phyloP scores from a whole-genome alignment of 164 flowering plant genomes.

The Houttuynia cordata region DNA sequence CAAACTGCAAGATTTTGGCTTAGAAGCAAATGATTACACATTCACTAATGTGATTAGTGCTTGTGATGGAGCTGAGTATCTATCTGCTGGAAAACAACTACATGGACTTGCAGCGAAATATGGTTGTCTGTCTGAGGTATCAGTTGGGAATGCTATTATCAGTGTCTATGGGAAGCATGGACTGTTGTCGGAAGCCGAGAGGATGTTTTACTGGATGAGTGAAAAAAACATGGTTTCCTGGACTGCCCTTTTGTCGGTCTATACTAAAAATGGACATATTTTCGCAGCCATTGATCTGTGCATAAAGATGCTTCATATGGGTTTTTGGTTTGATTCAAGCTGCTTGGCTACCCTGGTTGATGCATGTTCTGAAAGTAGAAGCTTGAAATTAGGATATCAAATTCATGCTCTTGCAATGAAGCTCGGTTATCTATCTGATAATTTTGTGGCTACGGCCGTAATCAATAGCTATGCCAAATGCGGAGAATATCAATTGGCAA shows the following conservation, averaged over 20 bases:
- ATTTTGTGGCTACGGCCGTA: conserved; percentile 20
- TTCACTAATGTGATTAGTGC: conserved; percentile 22
- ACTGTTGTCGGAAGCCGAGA: conserved; percentile 23
- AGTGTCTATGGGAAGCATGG: conserved; percentile 23
- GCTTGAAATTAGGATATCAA: conserved; percentile 18
- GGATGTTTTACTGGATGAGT: conserved; percentile 13
- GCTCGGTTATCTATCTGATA: conserved; percentile 13
- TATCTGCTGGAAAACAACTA: conserved; percentile 16
- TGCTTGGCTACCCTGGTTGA: conserved; percentile 19
- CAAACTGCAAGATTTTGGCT: conserved; percentile 12
- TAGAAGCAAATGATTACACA: conserved; percentile 23
- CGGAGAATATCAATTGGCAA: conserved; percentile 13
- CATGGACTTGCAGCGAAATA: conserved; percentile 19
- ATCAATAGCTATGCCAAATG: conserved; percentile 24
- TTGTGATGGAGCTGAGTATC: conserved; percentile 8
- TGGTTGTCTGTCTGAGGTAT: conserved; percentile 8
- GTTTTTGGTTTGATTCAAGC: conserved; percentile 15
- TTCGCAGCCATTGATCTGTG: conserved; percentile 14
- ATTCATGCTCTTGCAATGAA: conserved; percentile 21
- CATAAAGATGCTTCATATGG: conserved; percentile 12
- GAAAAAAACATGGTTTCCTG: conserved; percentile 24
- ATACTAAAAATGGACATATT: conserved; percentile 16
- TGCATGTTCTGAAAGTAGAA: conserved; percentile 23
- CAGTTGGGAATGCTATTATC: conserved; percentile 22
- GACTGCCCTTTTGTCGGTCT: conserved; percentile 29